phyloP scores from a whole-genome alignment of 495 filamentous ascomycete genomes.

The Aspergillus wentii region DNA sequence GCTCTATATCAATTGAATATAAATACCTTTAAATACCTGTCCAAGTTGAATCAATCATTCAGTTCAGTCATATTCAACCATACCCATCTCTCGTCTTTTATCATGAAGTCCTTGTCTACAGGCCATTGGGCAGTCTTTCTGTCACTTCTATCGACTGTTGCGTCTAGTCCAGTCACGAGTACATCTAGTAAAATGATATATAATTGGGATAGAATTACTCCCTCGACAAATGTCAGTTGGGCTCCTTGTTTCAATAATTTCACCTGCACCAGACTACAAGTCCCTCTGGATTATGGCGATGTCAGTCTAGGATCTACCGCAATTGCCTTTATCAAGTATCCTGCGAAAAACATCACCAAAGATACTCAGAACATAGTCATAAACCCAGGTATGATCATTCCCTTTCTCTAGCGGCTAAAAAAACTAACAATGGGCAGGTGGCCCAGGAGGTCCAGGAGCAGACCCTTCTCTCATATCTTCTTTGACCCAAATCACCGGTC shows the following conservation, averaged over 20 bases:
- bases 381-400: conserved; percentile 6
- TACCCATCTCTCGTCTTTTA: too few relatives aligned
- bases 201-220: too few relatives aligned
- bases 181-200: too few relatives aligned
- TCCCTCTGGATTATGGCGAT: conserved; percentile 21
- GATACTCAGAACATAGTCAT: conserved; percentile 12
- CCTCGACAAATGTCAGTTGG: conserved; percentile 16
- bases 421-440: conserved; percentile 18
- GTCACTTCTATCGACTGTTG: too few relatives aligned
- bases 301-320: conserved; percentile 9
- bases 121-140: too few relatives aligned
- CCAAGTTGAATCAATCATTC: too few relatives aligned
- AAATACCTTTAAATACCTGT: too few relatives aligned
- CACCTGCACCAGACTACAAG: conserved; percentile 17
- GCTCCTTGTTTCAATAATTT: conserved; percentile 17
- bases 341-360: conserved; percentile 11
- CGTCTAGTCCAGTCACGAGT: too few relatives aligned
- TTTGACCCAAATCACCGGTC: too few relatives aligned
- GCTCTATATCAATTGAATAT: too few relatives aligned
- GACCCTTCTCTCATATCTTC: conserved; percentile 23
- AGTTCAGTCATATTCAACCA: too few relatives aligned
- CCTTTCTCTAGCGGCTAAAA: background rate
- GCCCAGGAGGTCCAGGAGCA: conserved; percentile 40
- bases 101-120: too few relatives aligned
- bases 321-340: conserved; percentile 20